Conservation (phyloP, 2,329 filamentous ascomycete genomes). For the Hypoxylon sp. region DNA sequence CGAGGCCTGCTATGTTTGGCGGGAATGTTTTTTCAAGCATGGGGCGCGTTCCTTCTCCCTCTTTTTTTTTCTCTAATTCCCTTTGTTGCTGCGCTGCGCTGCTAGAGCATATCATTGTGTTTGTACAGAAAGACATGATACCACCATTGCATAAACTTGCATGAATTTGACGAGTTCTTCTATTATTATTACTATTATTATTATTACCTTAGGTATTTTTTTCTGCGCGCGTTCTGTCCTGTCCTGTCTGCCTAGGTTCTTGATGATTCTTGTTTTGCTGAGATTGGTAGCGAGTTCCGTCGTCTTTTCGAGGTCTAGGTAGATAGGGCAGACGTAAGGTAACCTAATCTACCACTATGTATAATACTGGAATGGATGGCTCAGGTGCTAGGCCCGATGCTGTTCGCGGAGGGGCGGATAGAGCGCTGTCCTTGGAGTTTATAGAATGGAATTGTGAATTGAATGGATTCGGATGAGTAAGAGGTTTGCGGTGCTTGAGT, state of each 20-base stretch:
- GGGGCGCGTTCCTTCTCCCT: constrained; percentile 16
- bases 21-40: constrained; percentile 6
- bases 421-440: constrained; percentile 1
- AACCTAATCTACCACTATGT: too few species aligned
- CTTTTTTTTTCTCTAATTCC: constrained; percentile 9
- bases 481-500: not conserved
- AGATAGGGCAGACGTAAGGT: too few species aligned
- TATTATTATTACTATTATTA: constrained; percentile 7
- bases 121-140: constrained; percentile 53
- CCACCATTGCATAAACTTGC: constrained; percentile 53
- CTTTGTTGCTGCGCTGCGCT: constrained; percentile 19
- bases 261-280: constrained; percentile 1
- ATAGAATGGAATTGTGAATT: too few species aligned
- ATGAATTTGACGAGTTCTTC: constrained; percentile 50
- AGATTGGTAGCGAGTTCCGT: constrained; percentile 12
- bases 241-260: not conserved
- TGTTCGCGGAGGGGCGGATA: not conserved
- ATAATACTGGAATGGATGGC: constrained; percentile 20
- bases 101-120: constrained; percentile 40
- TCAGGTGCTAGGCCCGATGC: not conserved
- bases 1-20: constrained; percentile 8
- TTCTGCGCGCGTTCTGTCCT: not conserved
- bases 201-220: too few species aligned
- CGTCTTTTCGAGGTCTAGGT: constrained; percentile 1
- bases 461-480: constrained; percentile 6